Evolutionary conservation across 1,139 yeast genomes (phyloP).

Genomic region (Taphrina pruni): DNA sequence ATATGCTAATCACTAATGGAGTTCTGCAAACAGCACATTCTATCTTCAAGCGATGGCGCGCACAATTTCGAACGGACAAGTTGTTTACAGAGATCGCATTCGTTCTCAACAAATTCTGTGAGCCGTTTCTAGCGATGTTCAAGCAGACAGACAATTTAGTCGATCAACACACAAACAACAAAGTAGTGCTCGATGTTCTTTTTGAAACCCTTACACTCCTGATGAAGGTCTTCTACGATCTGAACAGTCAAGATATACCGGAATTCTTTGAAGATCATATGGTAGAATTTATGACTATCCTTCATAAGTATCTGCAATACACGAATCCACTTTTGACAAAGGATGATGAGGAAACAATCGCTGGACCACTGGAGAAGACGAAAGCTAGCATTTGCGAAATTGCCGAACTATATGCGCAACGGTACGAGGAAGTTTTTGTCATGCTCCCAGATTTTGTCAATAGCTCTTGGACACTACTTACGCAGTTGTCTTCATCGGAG

Average conservation of each 20-base stretch:
- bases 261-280: slow-evolving; percentile 95
- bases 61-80: slow-evolving; percentile 88
- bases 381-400: slow-evolving; percentile 86
- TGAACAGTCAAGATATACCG: slow-evolving; percentile 97
- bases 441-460: slow-evolving; percentile 79
- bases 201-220: slow-evolving; percentile 75
- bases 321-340: slow-evolving; percentile 60
- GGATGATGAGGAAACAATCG: slow-evolving; percentile 66
- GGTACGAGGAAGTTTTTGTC: slow-evolving; percentile 89
- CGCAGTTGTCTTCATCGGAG: slow-evolving; percentile 68
- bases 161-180: slow-evolving; percentile 55
- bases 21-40: slow-evolving; percentile 92
- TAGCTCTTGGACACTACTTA: slow-evolving; percentile 79
- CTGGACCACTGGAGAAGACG: slow-evolving; percentile 72
- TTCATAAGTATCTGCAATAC: slow-evolving; percentile 79
- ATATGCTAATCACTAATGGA: slow-evolving; percentile 79
- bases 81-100: slow-evolving; percentile 83
- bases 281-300: slow-evolving; percentile 73
- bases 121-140: slow-evolving; percentile 74
- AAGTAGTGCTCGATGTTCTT: slow-evolving; percentile 61
- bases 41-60: slow-evolving; percentile 95
- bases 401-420: slow-evolving; percentile 80
- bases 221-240: slow-evolving; percentile 83
- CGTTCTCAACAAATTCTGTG: slow-evolving; percentile 84
- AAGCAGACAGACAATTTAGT: slow-evolving; percentile 68